Conservation (phyloP, 768 basidiomycete species). For the Lepiota brunneoincarnata region DNA sequence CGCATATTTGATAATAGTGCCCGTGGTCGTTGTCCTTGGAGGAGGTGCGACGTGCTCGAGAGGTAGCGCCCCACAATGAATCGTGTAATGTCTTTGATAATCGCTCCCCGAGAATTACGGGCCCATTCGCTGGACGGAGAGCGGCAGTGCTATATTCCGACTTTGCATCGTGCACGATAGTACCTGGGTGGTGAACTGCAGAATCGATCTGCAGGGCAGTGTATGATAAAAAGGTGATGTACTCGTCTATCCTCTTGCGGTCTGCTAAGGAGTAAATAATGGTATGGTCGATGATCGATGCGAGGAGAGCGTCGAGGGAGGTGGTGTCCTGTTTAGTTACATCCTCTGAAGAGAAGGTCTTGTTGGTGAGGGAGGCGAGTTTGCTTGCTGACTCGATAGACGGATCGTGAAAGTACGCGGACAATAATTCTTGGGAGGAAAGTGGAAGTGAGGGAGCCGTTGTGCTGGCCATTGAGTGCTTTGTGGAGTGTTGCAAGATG, state of each 20-base stretch:
- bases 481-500: no score
- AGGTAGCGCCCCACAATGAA: slow-evolving; percentile 9
- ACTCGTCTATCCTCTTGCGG: slow-evolving; percentile 9
- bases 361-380: slow-evolving; percentile 10
- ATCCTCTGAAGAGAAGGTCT: not conserved
- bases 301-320: slow-evolving; percentile 6
- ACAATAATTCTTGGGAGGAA: not conserved
- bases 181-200: not conserved
- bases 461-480: no score
- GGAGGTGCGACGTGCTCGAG: slow-evolving; percentile 9
- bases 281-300: slow-evolving; percentile 9
- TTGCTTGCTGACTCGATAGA: slow-evolving; percentile 3
- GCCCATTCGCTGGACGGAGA: slow-evolving; percentile 12
- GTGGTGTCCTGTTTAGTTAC: not conserved
- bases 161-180: not conserved
- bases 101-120: slow-evolving; percentile 9
- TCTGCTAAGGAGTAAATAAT: slow-evolving; percentile 9
- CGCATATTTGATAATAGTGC: slow-evolving; percentile 8
- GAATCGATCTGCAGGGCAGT: slow-evolving; percentile 6
- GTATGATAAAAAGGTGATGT: slow-evolving; percentile 8
- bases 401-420: not conserved
- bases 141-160: slow-evolving; percentile 2
- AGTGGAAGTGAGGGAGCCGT: not conserved
- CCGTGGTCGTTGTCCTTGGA: slow-evolving; percentile 2
- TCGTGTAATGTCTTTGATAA: slow-evolving; percentile 9